Conservation (phyloP, 2,329 filamentous ascomycete genomes). For the Fonsecaea multimorphosa region DNA sequence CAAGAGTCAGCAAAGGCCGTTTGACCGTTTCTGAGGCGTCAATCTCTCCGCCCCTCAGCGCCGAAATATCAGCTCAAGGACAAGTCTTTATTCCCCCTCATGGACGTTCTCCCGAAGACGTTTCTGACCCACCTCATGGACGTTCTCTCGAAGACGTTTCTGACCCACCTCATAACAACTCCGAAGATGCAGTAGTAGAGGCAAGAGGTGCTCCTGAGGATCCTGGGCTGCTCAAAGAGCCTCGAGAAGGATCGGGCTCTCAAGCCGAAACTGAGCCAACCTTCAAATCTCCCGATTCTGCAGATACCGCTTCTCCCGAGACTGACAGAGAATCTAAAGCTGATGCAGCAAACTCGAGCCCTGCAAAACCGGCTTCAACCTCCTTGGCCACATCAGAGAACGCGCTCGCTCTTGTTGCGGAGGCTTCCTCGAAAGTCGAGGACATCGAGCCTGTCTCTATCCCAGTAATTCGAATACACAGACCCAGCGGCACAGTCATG, state of each 20-base stretch:
- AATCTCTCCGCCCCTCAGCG: conserved; percentile 23
- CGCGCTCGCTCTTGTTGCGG: background rate
- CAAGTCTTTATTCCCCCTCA: conserved; percentile 30
- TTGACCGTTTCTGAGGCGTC: conserved; percentile 35
- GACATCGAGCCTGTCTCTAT: conserved; percentile 2
- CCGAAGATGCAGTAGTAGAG: background rate
- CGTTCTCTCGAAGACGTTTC: conserved; percentile 9
- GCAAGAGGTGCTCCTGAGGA: background rate
- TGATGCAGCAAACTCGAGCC: background rate
- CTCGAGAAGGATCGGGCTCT: background rate
- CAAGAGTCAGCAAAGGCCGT: conserved; percentile 28
- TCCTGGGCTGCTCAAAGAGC: background rate
- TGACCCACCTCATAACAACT: conserved; percentile 13
- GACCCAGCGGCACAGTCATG: conserved; percentile 30
- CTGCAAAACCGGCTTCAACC: background rate
- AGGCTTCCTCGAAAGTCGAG: background rate
- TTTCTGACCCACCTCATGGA: conserved; percentile 21
- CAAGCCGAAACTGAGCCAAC: background rate
- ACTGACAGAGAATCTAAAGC: background rate
- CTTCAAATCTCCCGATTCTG: background rate
- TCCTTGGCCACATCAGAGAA: conserved; percentile 13
- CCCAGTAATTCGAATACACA: conserved; percentile 29
- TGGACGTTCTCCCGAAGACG: conserved; percentile 13
- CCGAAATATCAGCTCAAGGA: conserved; percentile 29
- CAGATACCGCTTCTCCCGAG: background rate